Evolutionary conservation across 1,284 basidiomycete genomes (phyloP).

Genomic region (Rhodotorula mucilaginosa): DNA sequence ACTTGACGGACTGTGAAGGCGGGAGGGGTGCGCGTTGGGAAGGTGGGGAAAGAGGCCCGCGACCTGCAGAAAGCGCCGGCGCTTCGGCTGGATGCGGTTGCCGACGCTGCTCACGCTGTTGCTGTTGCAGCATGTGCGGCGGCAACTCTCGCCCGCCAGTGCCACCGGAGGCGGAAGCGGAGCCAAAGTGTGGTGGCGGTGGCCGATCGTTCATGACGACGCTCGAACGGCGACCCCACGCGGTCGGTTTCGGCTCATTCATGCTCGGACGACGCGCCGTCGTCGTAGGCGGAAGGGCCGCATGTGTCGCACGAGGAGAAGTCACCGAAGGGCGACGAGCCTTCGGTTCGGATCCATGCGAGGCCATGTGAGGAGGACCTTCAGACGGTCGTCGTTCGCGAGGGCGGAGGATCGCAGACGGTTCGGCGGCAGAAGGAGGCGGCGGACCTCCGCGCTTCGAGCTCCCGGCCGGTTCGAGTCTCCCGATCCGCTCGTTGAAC

Average conservation of each 20-base stretch:
- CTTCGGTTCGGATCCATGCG: not conserved
- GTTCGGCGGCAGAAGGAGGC: conserved; percentile 12
- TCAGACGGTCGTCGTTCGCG: conserved; percentile 6
- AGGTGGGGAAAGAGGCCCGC: conserved; percentile 47
- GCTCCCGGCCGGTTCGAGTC: conserved; percentile 32
- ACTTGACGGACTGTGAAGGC: conserved; percentile 22
- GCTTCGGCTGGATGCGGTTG: conserved; percentile 8
- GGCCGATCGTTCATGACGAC: conserved; percentile 32
- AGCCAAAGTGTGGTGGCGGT: conserved; percentile 46
- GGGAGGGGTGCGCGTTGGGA: conserved; percentile 41
- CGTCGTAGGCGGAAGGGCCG: not conserved
- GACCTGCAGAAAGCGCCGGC: conserved; percentile 48
- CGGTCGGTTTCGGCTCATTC: conserved; percentile 30
- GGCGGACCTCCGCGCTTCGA: not conserved
- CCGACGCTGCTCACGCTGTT: not conserved
- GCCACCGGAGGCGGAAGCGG: not conserved
- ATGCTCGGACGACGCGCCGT: conserved; percentile 26
- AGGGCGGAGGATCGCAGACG: conserved; percentile 6
- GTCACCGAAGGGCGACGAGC: conserved; percentile 4
- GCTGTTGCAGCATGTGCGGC: conserved; percentile 5
- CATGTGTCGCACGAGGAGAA: conserved; percentile 4
- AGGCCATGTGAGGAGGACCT: conserved; percentile 18
- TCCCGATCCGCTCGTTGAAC: conserved; percentile 49
- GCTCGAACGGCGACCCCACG: not conserved
- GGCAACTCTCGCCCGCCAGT: conserved; percentile 3